Evolutionary conservation across 2,329 filamentous ascomycete genomes (phyloP).

Genomic region (Phaeosphaeriaceae sp.): DNA sequence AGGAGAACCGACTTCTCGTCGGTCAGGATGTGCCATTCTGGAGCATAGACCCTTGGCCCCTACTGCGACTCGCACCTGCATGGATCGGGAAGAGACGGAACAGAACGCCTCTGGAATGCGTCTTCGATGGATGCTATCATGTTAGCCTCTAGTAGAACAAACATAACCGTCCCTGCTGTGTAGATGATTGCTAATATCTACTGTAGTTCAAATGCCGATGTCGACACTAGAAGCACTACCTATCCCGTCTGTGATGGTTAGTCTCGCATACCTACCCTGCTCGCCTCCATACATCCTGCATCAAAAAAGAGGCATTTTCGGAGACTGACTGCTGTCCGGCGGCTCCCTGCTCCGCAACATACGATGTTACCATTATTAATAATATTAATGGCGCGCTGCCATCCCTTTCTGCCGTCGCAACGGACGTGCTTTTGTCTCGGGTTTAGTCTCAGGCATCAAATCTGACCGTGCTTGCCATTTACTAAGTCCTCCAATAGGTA

Average conservation of each 20-base stretch:
- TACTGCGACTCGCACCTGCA: not conserved
- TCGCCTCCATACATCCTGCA: no score
- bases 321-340: not conserved
- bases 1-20: slow-evolving; percentile 16
- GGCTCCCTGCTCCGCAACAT: not conserved
- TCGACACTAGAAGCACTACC: no score
- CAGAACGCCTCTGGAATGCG: not conserved
- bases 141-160: no score
- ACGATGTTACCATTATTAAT: slow-evolving; percentile 5
- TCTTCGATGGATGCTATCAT: no score
- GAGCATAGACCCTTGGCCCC: not conserved
- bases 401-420: slow-evolving; percentile 15
- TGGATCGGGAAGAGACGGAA: slow-evolving; percentile 2
- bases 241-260: no score
- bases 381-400: slow-evolving; percentile 27
- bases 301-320: not conserved
- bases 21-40: not conserved
- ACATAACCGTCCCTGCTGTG: no score
- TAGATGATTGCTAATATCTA: no score
- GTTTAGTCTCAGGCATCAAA: not conserved
- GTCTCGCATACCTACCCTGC: no score
- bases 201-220: no score
- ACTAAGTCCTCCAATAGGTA: no score
- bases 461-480: not conserved
- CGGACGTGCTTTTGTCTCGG: slow-evolving; percentile 27